Evolutionary conservation across 1,284 basidiomycete species (phyloP), one percentile per base, ranked within the genome.

Genomic region (Ganoderma sinense): DNA sequence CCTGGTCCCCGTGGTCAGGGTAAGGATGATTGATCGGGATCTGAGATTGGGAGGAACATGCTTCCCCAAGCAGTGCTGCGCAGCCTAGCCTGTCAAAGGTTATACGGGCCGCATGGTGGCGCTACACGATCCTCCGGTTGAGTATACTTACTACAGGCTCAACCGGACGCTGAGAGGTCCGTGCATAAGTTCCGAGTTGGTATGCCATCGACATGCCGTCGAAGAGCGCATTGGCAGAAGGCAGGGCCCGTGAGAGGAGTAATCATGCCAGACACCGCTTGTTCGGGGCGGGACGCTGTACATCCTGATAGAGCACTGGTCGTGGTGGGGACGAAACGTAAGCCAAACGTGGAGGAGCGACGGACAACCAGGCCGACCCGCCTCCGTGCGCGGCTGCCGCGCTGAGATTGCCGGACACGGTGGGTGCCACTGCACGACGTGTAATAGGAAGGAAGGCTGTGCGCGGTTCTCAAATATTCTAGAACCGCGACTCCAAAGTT

Each of bases 1-100:
- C 36, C 23, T 29, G 7, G n/a, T 41, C 36, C 36, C 36, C 8
- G 8, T 39, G n/a, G n/a, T n/a, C n/a, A n/a, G 31, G 33, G 3
- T 10, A 18, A 31, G 10, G 55, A 39, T 39, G 58, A 60, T 60
- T 61, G 59, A 61, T 61, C 59, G 39, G 39, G 59, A 61, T 61
- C 59, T 61, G 16, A 61, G 59, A 61, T 61, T 41, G 33, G 39
- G 40, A 40, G 23, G 23, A 39, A 41, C 13, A 13, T 53, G 11
- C 56, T 59, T 59, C 56, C 23, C 39, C 40, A 43, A 61, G 59
- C 59, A 14, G 39, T 61, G 40, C 23, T 39, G 59, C 59, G 56
- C 56, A 59, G 56, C 20, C 7, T 8, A n/a, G 20, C 56, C 18
- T 39, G 33, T 36, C 33, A 31, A 11, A 0, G 20, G 6, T 31